These are phyloP conservation scores for Daldinia sp. DNA, from an alignment of 2,329 filamentous ascomycete genomes.

Conservation along the genomic window DNA sequence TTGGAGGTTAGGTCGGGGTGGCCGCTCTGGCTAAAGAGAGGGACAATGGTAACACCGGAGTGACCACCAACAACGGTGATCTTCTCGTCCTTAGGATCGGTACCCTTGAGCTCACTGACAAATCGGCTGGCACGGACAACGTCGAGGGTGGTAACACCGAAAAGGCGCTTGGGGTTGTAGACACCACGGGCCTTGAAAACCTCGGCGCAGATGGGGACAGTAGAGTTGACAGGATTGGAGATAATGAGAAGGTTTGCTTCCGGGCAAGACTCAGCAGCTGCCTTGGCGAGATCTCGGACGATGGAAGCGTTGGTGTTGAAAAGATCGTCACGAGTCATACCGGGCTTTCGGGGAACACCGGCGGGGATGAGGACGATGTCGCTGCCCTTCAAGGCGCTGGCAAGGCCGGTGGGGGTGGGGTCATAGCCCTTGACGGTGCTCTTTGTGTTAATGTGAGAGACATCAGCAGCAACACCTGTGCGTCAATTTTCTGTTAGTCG, in stretches of 20 bases:
- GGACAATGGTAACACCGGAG: constrained; percentile 98
- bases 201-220: constrained; percentile 96
- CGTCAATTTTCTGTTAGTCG: constrained; percentile 21
- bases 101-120: constrained; percentile 91
- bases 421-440: constrained; percentile 91
- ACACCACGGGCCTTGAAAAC: constrained; percentile 94
- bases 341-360: constrained; percentile 98
- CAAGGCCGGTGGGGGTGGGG: constrained; percentile 77
- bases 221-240: constrained; percentile 99
- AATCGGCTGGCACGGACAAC: constrained; percentile 98
- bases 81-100: constrained; percentile 90
- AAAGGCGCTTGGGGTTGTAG: constrained; percentile 99
- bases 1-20: constrained; percentile 84
- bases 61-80: constrained; percentile 97
- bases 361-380: constrained; percentile 98
- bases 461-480: constrained; percentile 93
- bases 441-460: constrained; percentile 99
- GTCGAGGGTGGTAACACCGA: constrained; percentile 99
- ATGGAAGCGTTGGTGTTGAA: constrained; percentile 99
- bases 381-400: constrained; percentile 80
- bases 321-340: constrained; percentile 99
- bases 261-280: constrained; percentile 84
- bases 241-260: constrained; percentile 97
- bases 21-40: constrained; percentile 92
- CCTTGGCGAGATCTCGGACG: constrained; percentile 97